Percentiles rank a stretch among this genome's conserved stretches.
phyloP scores from a whole-genome alignment of 2,329 filamentous ascomycete genomes.

The Xylariaceae sp. region DNA sequence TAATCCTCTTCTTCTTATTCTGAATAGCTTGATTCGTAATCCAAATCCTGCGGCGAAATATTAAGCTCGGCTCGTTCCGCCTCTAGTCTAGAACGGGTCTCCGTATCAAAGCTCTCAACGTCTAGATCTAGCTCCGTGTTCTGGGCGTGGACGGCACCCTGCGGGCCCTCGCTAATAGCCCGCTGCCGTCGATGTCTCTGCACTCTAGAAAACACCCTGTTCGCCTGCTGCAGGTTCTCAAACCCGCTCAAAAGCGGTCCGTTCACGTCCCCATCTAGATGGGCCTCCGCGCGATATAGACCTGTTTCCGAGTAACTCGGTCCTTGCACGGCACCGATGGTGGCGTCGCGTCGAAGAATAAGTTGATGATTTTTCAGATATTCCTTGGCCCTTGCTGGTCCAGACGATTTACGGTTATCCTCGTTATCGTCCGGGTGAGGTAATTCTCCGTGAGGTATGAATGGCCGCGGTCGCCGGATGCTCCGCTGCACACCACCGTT shows the following conservation, averaged over 20 bases:
- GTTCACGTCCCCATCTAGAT: slow-evolving; percentile 46
- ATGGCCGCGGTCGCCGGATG: slow-evolving; percentile 49
- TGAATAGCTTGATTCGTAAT: slow-evolving; percentile 24
- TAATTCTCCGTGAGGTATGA: slow-evolving; percentile 55
- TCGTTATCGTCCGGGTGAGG: slow-evolving; percentile 40
- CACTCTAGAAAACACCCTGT: slow-evolving; percentile 22
- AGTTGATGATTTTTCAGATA: slow-evolving; percentile 48
- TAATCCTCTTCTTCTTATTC: slow-evolving; percentile 16
- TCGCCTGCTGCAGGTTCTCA: slow-evolving; percentile 49
- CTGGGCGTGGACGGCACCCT: slow-evolving; percentile 5
- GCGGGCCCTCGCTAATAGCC: background rate
- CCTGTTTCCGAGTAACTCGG: slow-evolving; percentile 50
- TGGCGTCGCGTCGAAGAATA: slow-evolving; percentile 45
- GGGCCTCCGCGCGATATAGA: slow-evolving; percentile 52
- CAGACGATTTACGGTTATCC: slow-evolving; percentile 19
- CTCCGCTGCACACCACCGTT: slow-evolving; percentile 34
- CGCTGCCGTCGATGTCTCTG: slow-evolving; percentile 9
- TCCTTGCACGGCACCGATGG: slow-evolving; percentile 60
- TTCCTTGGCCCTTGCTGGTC: slow-evolving; percentile 24
- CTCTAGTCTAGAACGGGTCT: slow-evolving; percentile 23
- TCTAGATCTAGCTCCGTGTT: slow-evolving; percentile 21
- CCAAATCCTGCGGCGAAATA: slow-evolving; percentile 22
- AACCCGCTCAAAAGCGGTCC: slow-evolving; percentile 49
- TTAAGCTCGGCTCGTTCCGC: slow-evolving; percentile 28
- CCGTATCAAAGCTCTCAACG: slow-evolving; percentile 10